Conservation (phyloP, 225 moss, liverwort and hornwort genomes). For the Polytrichum formosum region DNA sequence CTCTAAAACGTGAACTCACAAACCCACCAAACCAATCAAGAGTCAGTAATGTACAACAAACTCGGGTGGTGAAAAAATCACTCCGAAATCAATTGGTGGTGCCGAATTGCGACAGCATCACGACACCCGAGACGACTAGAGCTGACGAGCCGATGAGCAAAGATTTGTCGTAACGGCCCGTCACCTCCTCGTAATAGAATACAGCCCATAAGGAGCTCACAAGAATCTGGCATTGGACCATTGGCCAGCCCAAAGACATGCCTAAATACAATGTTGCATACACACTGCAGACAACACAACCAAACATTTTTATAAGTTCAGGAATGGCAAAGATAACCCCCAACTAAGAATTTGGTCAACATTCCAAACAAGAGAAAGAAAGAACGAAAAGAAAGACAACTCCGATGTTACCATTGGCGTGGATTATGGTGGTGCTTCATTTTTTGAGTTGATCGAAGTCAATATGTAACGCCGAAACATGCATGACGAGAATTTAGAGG, state of each 20-base stretch:
- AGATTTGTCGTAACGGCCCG: conserved; percentile 4
- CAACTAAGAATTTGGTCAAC: too few species aligned
- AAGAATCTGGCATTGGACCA: conserved; percentile 56
- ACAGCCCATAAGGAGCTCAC: conserved; percentile 48
- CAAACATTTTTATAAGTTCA: not conserved
- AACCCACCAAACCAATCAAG: too few species aligned
- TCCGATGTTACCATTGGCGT: too few species aligned
- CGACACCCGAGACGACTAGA: conserved; percentile 30
- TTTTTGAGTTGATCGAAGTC: too few species aligned
- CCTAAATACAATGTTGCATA: conserved; percentile 45
- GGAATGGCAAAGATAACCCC: not conserved
- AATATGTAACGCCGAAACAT: too few species aligned
- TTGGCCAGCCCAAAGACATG: conserved; percentile 42
- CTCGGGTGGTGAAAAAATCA: not conserved
- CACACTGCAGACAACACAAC: conserved; percentile 20
- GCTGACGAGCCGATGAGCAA: conserved; percentile 29
- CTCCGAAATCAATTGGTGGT: conserved; percentile 4
- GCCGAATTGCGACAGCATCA: conserved; percentile 36
- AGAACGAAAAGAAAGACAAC: too few species aligned
- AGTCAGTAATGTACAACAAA: too few species aligned
- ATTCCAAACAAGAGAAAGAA: too few species aligned
- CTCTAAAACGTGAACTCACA: too few species aligned
- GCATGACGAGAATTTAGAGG: too few species aligned
- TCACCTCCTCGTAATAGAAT: conserved; percentile 45
- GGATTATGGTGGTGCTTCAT: too few species aligned